Evolutionary conservation across 83 land plant genomes (phyloP).

Genomic region (Picea mariana): DNA sequence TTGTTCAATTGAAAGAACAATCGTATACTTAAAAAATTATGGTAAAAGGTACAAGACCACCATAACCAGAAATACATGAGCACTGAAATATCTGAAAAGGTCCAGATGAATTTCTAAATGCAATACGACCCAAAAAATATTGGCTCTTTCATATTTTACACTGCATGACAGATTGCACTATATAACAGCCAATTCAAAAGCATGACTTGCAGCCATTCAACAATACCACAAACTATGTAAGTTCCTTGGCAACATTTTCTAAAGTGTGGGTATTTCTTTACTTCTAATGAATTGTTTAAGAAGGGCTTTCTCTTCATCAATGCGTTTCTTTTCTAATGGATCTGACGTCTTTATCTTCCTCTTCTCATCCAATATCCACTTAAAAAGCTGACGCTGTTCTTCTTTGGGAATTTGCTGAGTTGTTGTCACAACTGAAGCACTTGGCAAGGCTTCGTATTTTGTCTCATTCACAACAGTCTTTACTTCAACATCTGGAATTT

Average conservation of each 20-base stretch:
- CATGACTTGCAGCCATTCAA: not conserved
- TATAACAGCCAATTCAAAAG: not conserved
- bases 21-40: not conserved
- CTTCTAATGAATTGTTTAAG: constrained; percentile 72
- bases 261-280: constrained; percentile 52
- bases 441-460: constrained; percentile 11
- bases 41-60: not conserved
- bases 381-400: constrained; percentile 73
- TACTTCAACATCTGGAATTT: constrained; percentile 10
- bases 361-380: constrained; percentile 90
- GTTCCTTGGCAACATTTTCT: not conserved
- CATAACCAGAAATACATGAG: not conserved
- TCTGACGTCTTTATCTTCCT: constrained; percentile 67
- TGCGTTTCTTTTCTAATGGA: constrained; percentile 69
- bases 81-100: constrained; percentile 1
- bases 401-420: constrained; percentile 48
- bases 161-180: not conserved
- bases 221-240: not conserved
- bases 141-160: not conserved
- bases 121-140: not conserved
- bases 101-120: constrained; percentile 1
- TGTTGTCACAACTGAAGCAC: constrained; percentile 21
- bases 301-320: constrained; percentile 81
- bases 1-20: not conserved
- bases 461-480: constrained; percentile 18